These are phyloP conservation scores for Trichoderma aggressivum DNA, from an alignment of 2,329 filamentous ascomycete species.

Conservation along the genomic window DNA sequence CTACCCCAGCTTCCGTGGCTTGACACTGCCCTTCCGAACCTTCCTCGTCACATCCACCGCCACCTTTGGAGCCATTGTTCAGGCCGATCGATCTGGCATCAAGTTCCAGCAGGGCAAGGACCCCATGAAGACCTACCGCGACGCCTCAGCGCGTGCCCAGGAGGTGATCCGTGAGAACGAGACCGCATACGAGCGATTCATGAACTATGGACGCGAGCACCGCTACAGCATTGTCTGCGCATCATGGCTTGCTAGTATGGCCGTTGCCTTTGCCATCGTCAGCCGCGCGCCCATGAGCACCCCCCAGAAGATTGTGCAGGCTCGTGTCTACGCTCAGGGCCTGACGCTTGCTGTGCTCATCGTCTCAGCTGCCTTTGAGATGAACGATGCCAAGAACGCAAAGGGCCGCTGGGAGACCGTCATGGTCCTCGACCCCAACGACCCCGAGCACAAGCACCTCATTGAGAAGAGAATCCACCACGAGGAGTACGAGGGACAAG, in stretches of 20 bases:
- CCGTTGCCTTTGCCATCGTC: slow-evolving; percentile 69
- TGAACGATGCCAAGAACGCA: slow-evolving; percentile 70
- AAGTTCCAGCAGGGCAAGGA: slow-evolving; percentile 68
- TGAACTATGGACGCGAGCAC: slow-evolving; percentile 74
- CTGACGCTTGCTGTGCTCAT: slow-evolving; percentile 81
- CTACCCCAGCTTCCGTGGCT: slow-evolving; percentile 72
- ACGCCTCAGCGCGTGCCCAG: slow-evolving; percentile 55
- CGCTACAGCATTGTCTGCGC: slow-evolving; percentile 82
- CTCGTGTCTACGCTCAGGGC: slow-evolving; percentile 89
- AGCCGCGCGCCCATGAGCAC: slow-evolving; percentile 71
- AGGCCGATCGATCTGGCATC: slow-evolving; percentile 68
- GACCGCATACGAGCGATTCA: slow-evolving; percentile 55
- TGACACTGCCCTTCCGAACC: slow-evolving; percentile 85
- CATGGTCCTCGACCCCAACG: slow-evolving; percentile 73
- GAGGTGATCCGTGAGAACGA: slow-evolving; percentile 56
- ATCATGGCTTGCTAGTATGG: slow-evolving; percentile 80
- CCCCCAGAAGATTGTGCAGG: slow-evolving; percentile 87
- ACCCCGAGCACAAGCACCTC: slow-evolving; percentile 76
- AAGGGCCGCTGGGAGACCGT: slow-evolving; percentile 81
- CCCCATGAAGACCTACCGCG: slow-evolving; percentile 61
- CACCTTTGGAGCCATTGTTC: slow-evolving; percentile 85
- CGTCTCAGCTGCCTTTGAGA: slow-evolving; percentile 78
- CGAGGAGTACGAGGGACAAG: slow-evolving; percentile 82
- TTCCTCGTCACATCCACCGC: slow-evolving; percentile 81
- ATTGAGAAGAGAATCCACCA: slow-evolving; percentile 87